Base-by-base conservation (phyloP, 352 stramenopile genomes). In the Phytophthora melonis region DNA sequence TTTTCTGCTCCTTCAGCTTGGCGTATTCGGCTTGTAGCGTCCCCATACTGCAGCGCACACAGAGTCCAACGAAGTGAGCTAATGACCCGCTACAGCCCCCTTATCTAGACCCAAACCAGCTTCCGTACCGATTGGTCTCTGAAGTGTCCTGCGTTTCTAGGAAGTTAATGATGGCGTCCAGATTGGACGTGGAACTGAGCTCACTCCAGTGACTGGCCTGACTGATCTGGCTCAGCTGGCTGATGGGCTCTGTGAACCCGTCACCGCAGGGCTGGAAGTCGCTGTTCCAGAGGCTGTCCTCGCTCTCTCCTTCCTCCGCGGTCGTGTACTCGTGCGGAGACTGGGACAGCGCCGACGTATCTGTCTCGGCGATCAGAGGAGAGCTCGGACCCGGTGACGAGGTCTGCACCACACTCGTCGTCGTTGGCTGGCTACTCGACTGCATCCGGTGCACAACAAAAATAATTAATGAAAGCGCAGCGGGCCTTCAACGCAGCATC, bases 111-210 rank as follows among this genome's bases (percentile, higher is more conserved):
- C n/a, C 49, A 58, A 36, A 23, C 3, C n/a, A 54, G 16, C 18
- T 19, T 18, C 5, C 63, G 43, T 68, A 93, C 86, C 89, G 81
- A 49, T 87, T 81, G 32, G 60, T 84, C 50, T 94, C 87, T 3
- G 84, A 78, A 21, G 79, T 79, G 70, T 94, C 89, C 39, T 96
- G 88, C 58, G 88, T 88, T 60, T 96, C 89, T 3, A 96, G 70
- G 61, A 94, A 96, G 60, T 74, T 93, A 68, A 96, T 92, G 69
- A 96, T 94, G 55, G 92, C 88, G 72, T 94, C 89, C 59, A 96
- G 72, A 49, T 96, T 92, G 47, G 88, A 93, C 49, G 88, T 95
- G 34, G 82, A 92, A 77, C 84, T 94, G 49, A 95, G 77, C 71
- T 94, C 87, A 61, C 89, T 94, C 85, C 86, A 91, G 58, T 96